Base-by-base conservation (phyloP, 1,139 yeast species). In the Insectozyma bohioensis region DNA sequence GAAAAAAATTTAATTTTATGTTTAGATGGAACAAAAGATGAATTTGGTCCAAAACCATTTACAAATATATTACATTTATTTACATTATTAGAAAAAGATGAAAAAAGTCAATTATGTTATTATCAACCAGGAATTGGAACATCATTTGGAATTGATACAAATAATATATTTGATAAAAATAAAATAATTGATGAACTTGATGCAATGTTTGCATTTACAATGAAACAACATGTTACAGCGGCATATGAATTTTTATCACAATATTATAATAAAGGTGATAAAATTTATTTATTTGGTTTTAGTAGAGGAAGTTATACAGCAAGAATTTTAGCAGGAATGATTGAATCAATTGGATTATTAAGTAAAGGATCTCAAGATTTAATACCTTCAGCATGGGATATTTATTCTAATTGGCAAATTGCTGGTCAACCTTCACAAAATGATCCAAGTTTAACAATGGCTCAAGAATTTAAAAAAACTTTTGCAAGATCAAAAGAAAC, bases 91-190 rank as follows among this genome's bases (percentile, higher is more conserved):
- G 78, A 75, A 9, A 72, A 71, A 36, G 64, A 65, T 24, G 49
- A 55, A 22, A 44, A 53, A 2, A 31, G 40, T 12, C 84, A 78
- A 42, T 41, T 74, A 23, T 75, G 82, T 43, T 78, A 79, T 46
- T 80, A 80, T 46, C 85, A 80, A 44, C 81, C 85, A 1, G 85
- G 85, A 0, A 71, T 79, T 15, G 85, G 85, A 1, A 70, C 73
- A 6, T 56, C 66, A 9, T 69, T 73, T 39, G 56, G 61, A 14
- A 59, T 67, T 10, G 72, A 70, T 16, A 46, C 62, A 7, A 33
- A 37, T 24, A 35, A 38, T 20, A 18, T 39, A 10, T 28, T 28
- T 6, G 62, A 60, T 8, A 33, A 39, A 11, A 53, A 48, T 11
- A 47, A 43, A 37, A 41, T 36, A 32, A 12, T 72, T 11, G 86